Percentiles rank a stretch among this genome's conserved stretches.
Evolutionary conservation across 2,329 filamentous ascomycete species (phyloP).

Genomic region (Pseudogymnoascus destructans): DNA sequence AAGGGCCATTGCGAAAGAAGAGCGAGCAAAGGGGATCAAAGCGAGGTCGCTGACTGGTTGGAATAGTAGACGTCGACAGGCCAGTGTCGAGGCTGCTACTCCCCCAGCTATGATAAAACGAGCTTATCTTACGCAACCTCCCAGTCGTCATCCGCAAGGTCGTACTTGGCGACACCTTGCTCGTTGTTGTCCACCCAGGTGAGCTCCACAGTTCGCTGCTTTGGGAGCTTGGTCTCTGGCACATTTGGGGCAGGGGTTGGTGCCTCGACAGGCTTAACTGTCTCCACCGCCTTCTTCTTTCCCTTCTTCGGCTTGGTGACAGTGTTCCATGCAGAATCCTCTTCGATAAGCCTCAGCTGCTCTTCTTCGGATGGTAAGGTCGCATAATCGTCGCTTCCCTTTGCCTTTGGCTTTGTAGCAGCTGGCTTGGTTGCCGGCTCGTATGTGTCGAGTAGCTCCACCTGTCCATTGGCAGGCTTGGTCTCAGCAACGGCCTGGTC

Average conservation of each 20-base stretch:
- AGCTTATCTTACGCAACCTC: conserved; percentile 9
- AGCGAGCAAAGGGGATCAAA: not conserved
- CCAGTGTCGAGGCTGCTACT: not conserved
- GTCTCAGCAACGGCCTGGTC: conserved; percentile 20
- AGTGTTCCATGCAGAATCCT: conserved; percentile 42
- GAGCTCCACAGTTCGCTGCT: not conserved
- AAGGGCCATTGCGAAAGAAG: not conserved
- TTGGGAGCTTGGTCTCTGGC: not conserved
- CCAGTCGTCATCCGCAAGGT: conserved; percentile 8
- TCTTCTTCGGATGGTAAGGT: conserved; percentile 45
- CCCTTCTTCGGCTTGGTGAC: conserved; percentile 37
- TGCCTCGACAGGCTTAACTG: conserved; percentile 9
- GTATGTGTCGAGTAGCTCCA: conserved; percentile 46
- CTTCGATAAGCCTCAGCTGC: conserved; percentile 43
- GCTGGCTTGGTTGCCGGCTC: conserved; percentile 30
- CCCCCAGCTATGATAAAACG: not conserved
- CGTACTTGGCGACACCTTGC: not conserved
- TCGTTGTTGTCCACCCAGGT: not conserved
- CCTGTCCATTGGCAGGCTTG: conserved; percentile 18
- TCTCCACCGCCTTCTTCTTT: conserved; percentile 21
- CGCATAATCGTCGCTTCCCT: conserved; percentile 12
- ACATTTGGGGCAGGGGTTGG: not conserved
- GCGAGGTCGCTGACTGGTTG: not conserved
- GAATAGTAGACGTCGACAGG: not conserved
- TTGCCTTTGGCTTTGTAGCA: conserved; percentile 14